phyloP scores from a whole-genome alignment of 768 basidiomycete species.

The Mycena venus region DNA sequence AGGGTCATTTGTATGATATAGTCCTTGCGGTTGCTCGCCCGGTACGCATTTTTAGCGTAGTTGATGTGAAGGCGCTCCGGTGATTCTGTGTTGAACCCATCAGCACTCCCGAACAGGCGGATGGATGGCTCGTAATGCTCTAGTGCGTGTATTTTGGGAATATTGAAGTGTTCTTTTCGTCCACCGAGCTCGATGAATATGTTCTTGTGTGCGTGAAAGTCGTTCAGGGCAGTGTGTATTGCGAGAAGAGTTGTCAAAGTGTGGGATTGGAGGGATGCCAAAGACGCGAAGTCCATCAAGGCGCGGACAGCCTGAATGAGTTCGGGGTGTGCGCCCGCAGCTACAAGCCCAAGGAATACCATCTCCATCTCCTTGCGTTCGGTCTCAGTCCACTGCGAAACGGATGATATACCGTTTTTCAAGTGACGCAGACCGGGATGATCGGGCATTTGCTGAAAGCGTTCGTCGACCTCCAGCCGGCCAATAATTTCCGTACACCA shows the following conservation, averaged over 20 bases:
- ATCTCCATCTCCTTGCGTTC: conserved; percentile 48
- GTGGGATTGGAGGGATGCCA: conserved; percentile 38
- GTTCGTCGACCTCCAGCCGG: conserved; percentile 48
- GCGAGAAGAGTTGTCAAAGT: conserved; percentile 34
- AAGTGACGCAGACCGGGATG: conserved; percentile 47
- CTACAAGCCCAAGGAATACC: conserved; percentile 43
- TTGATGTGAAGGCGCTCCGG: conserved; percentile 55
- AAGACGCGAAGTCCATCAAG: conserved; percentile 45
- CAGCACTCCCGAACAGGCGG: conserved; percentile 35
- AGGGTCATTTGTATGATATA: conserved; percentile 50
- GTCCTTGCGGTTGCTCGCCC: conserved; percentile 39
- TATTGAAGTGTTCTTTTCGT: conserved; percentile 45
- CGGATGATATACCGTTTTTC: conserved; percentile 45
- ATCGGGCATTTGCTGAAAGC: conserved; percentile 46
- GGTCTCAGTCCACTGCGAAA: conserved; percentile 51
- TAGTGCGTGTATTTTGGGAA: conserved; percentile 50
- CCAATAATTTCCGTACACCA: conserved; percentile 47
- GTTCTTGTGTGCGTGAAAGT: conserved; percentile 43
- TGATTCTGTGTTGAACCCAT: conserved; percentile 46
- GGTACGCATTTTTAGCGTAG: conserved; percentile 48
- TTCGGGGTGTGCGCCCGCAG: conserved; percentile 23
- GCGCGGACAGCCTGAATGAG: conserved; percentile 34
- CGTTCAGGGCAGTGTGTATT: conserved; percentile 32
- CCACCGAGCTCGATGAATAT: conserved; percentile 39
- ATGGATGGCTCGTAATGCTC: conserved; percentile 44